Base-by-base conservation (phyloP, 495 filamentous ascomycete species). In the Pyrenopolyporus hunteri region DNA sequence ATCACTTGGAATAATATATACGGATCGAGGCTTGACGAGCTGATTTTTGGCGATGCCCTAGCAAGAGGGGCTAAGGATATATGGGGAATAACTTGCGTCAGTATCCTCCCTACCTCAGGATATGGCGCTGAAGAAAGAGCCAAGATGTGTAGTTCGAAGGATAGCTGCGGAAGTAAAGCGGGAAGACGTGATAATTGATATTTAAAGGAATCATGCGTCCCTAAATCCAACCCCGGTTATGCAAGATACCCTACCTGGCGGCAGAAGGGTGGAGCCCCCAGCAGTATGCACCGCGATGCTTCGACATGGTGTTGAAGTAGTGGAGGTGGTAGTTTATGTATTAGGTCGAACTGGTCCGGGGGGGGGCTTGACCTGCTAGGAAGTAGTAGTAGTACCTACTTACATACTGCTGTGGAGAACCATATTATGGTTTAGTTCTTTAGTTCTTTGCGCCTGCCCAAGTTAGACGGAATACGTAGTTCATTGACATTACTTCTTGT, bases 261-360 rank as follows among this genome's bases (percentile, higher is more conserved):
- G n/a, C n/a, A 64, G 58, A 58, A 59, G 53, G 61, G 61, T 64
- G 61, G 61, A 64, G 61, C 14, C n/a, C n/a, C n/a, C n/a, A n/a
- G n/a, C 32, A 25, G 17, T n/a, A 57, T 59, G 48, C 55, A 43
- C 3, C 49, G 26, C 17, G 53, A 58, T 36, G 46, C 8, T 6
- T 64, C 36, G 40, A 48, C 23, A 54, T 58, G 60, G 48, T 57
- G 61, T 54, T 48, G 61, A 59, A 32, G 35, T 32, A 29, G 43
- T 50, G 43, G n/a, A n/a, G n/a, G n/a, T n/a, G n/a, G n/a, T n/a
- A n/a, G n/a, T n/a, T n/a, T n/a, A n/a, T n/a, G n/a, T n/a, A n/a
- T n/a, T n/a, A n/a, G n/a, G n/a, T n/a, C n/a, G n/a, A n/a, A 33
- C 54, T 48, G 33, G 45, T 33, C 4, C 14, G 11, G 22, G n/a